Evolutionary conservation across 2,329 filamentous ascomycete genomes (phyloP), one percentile per base, ranked within the genome.

Genomic region (Beauveria rudraprayagi): DNA sequence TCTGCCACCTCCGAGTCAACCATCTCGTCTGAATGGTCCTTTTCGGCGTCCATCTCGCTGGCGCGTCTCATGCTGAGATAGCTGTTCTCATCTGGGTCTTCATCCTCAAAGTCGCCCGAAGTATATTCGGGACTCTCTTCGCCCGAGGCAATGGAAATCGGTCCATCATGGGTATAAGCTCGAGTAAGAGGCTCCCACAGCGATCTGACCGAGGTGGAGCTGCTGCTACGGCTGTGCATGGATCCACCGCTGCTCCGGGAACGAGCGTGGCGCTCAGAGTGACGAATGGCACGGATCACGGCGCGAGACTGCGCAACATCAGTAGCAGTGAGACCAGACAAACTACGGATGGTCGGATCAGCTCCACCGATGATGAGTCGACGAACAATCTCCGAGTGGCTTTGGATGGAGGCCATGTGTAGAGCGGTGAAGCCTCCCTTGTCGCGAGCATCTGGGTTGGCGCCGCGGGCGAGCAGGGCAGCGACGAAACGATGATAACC

Each of bases 341-440:
- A 74, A 68, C 86, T 92, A 66, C 86, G 81, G 63, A 89, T 78
- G 50, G 81, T 85, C 37, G 88, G 83, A 72, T 92, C 87, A 2
- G 89, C 90, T 44, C 90, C 89, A 46, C 84, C 83, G 26, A 89
- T 78, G 66, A 92, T 85, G 62, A 96, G 80, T 16, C 88, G 84
- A 63, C 88, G 83, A 16, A 93, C 87, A 66, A 94, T 91, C 69
- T 91, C 86, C 11, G 84, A 77, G 68, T 92, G 87, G 64, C 87
- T 84, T 71, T 89, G 87, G 69, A 95, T 82, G 28, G 89, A 86
- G 22, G 91, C 91, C 70, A 93, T 83, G 72, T 95, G 90, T 76
- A 95, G 81, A 16, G 91, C 86, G 5, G 90, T 91, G 72, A 91
- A 93, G 24, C 91, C 91, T 55, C 88, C 88, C 64, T 86, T 88